Evolutionary conservation across 768 basidiomycete genomes (phyloP), one percentile per base, ranked within the genome.

Genomic region (Podaxis mareebaensis): DNA sequence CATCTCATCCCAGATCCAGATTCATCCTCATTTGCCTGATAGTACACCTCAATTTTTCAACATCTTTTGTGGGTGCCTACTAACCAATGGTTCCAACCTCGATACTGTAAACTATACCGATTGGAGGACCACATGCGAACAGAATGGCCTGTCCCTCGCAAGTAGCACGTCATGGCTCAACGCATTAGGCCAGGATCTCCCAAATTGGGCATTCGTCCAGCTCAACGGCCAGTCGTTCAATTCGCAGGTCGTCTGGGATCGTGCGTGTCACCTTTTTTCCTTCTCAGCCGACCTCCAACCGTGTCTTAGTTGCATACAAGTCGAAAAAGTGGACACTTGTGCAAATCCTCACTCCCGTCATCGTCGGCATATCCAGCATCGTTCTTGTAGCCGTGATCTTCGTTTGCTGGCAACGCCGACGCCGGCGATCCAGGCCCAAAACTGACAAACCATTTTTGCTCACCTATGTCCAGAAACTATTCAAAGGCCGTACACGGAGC

Each of bases 291-390:
- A 33, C 33, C 17, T 40, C 42, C 33, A 30, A 10, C 13, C 24
- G 53, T 48, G 10, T 51, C 33, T 46, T 61, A 49, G 61, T 6
- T 30, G 60, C 64, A 28, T 52, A 39, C 11, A 22, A 57, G 12
- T 53, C 58, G 3, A 54, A 48, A 33, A 51, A n/a, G 42, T 74
- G 73, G 73, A 63, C 70, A 11, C 20, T 24, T 3, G 8, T 72
- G 6, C 71, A 72, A 44, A 70, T 70, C 28, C 24, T 68, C 1
- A 53, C 68, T 2, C 70, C 70, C 7, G 51, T 69, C 17, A 54
- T 71, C 24, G 69, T 66, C 3, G 26, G 67, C 33, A 28, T 67
- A 5, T 58, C 57, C 1, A 44, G 66, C 13, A 3, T 70, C 38
- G 15, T 71, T 24, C 65, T 69, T 2, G 17, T 65, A 26, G 57